A percentile compares a stretch with the other conserved stretches of the same genome.
phyloP scores from a whole-genome alignment of 768 basidiomycete genomes.

The Leccinum longicurvipes region DNA sequence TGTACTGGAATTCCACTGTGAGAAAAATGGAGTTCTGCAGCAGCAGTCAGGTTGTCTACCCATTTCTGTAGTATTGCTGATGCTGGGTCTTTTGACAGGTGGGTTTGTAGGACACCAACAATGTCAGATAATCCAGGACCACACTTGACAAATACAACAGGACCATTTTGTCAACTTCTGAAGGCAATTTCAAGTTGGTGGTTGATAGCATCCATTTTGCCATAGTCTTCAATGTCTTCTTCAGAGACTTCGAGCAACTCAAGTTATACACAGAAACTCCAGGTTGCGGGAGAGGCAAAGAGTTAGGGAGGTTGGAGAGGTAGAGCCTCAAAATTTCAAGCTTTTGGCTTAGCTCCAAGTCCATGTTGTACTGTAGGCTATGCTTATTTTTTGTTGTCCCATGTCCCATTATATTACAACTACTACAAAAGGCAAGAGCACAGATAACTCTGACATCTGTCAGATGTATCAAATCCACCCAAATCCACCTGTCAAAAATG shows the following conservation, averaged over 20 bases:
- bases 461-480: neutral
- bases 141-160: neutral
- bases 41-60: neutral
- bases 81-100: neutral
- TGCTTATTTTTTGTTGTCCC: neutral
- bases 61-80: neutral
- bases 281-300: neutral
- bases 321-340: neutral
- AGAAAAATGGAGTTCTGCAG: neutral
- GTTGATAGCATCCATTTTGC: neutral
- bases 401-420: neutral
- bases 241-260: neutral
- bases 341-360: neutral
- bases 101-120: neutral
- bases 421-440: neutral
- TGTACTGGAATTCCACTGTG: neutral
- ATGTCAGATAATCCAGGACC: neutral
- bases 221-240: neutral
- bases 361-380: neutral
- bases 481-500: neutral
- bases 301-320: neutral
- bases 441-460: no score
- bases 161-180: neutral
- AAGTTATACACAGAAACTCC: neutral
- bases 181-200: neutral